Base-by-base conservation (phyloP, 257 asterid species). In the Rauvolfia tetraphylla region DNA sequence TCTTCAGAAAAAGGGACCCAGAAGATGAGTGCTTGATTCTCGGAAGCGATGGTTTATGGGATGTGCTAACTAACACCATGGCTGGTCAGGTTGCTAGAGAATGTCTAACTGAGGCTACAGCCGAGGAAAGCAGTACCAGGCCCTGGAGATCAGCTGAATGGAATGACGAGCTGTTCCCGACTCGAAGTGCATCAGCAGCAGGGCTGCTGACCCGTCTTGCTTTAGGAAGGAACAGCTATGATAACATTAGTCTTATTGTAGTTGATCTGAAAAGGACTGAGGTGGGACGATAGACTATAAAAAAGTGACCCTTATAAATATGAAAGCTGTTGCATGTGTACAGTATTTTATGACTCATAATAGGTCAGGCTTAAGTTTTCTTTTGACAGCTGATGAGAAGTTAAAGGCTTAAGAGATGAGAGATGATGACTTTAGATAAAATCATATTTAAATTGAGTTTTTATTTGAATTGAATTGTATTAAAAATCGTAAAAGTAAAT, bases 11-110 rank as follows among this genome's bases (percentile, higher is more conserved):
- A 33, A 81, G 96, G 58, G 78, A 75, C 0, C 83, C 72, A 4
- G 93, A 82, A 6, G 97, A 92, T 7, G 97, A 89, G 79, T 92
- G 90, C 54, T 70, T 92, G 81, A 92, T 92, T 36, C 77, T 92
- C 2, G 97, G 90, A 1, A 92, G 96, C 68, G 96, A 90, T 31
- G 97, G 96, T 17, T 72, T 92, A 71, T 92, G 97, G 97, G 96
- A 92, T n/a, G 96, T 88, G 79, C 90, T 92, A 66, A 81, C 97
- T 1, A 90, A 89, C 53, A 88, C 87, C 29, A 89, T 88, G 2
- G 96, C 96, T 1, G 91, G 95, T 38, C 83, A 88, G 4, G 87
- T 90, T 5, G 95, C 90, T 0, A 77, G 86, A 38, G 85, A 83
- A 89, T 90, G 96, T 76, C 82, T 90, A 10, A 83, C 70, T 34